Conservation (phyloP, 768 basidiomycete species). For the Serendipita sp. region DNA sequence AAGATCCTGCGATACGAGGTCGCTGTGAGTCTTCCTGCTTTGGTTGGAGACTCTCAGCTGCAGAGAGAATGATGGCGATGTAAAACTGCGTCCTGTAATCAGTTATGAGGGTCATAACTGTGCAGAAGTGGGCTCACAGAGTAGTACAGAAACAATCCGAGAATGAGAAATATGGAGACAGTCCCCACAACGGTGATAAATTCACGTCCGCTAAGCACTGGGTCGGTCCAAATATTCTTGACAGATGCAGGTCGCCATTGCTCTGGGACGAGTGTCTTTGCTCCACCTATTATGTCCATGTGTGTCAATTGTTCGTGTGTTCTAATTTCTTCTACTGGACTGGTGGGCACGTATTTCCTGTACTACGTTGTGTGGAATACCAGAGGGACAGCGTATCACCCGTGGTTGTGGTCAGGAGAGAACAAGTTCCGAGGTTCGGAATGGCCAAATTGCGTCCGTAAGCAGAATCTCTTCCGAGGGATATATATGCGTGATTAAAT, state of each 20-base stretch:
- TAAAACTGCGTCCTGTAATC: background rate
- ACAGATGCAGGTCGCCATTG: background rate
- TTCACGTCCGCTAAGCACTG: background rate
- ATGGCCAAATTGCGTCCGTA: no score
- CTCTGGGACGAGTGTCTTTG: background rate
- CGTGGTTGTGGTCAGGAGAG: no score
- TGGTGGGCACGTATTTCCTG: no score
- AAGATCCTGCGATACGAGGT: background rate
- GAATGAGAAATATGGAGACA: background rate
- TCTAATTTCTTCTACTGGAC: no score
- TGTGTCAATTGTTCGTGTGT: no score
- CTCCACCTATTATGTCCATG: background rate
- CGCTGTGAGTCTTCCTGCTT: background rate
- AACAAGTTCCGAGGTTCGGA: no score
- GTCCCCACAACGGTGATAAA: background rate
- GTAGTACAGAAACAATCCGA: constrained; percentile 1
- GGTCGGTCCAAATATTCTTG: background rate
- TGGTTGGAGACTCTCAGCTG: background rate
- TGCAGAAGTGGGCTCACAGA: background rate
- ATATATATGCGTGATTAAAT: no score
- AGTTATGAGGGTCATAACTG: background rate
- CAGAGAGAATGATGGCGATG: background rate
- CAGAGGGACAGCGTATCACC: no score
- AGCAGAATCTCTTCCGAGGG: no score
- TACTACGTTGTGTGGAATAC: no score